Percentiles rank a stretch among this genome's conserved stretches.
These are phyloP conservation scores for Hypoxylon perforatum DNA, from an alignment of 495 filamentous ascomycete species.

Conservation along the genomic window DNA sequence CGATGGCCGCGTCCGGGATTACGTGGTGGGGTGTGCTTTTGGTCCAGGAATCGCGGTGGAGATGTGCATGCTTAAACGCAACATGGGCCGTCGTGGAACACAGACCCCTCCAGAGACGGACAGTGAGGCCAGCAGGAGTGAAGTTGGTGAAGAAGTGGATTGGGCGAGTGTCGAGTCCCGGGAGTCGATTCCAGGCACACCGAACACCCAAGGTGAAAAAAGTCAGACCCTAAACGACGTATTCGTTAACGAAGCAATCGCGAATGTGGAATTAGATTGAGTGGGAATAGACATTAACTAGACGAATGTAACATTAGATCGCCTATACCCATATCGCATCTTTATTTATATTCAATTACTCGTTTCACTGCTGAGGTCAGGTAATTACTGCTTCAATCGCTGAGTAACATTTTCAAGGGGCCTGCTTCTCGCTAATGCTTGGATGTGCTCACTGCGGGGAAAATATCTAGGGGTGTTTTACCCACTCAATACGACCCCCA, in stretches of 20 bases:
- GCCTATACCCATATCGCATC: constrained; percentile 26
- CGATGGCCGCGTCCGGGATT: constrained; percentile 56
- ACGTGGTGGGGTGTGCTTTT: constrained; percentile 73
- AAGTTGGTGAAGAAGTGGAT: constrained; percentile 49
- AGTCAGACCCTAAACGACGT: constrained; percentile 15
- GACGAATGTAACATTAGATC: constrained; percentile 7
- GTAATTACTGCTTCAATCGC: not conserved
- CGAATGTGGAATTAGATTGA: constrained; percentile 36
- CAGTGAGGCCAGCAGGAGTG: constrained; percentile 55
- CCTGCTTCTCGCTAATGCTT: not conserved
- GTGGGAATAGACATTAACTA: not conserved
- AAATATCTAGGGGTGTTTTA: constrained; percentile 1
- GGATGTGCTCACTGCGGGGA: constrained; percentile 2
- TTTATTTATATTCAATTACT: not conserved
- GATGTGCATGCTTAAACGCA: constrained; percentile 68
- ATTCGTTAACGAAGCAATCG: constrained; percentile 33
- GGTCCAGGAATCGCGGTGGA: constrained; percentile 73
- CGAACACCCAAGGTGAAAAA: constrained; percentile 15
- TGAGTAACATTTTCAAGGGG: not conserved
- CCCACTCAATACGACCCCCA: not conserved
- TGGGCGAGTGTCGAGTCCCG: constrained; percentile 38
- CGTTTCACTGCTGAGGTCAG: not conserved
- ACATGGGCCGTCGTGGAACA: constrained; percentile 36
- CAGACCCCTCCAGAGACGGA: constrained; percentile 60
- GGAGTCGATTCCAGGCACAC: constrained; percentile 33